Percentiles rank a stretch among this genome's conserved stretches.
Conservation (phyloP, 1,139 yeast genomes). For the Zygoascus meyerae region DNA sequence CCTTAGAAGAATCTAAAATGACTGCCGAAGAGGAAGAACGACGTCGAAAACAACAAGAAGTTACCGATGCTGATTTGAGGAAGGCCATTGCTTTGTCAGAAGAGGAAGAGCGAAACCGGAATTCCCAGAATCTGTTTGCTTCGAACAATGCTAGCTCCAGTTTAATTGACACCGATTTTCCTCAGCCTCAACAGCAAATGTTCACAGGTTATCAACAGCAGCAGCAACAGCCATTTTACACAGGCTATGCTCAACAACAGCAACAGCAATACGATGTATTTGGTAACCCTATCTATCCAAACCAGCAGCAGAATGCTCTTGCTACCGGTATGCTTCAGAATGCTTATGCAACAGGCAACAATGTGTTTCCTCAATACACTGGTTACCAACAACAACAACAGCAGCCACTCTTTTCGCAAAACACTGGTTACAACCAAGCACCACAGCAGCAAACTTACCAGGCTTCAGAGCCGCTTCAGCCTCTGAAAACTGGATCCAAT, state of each 20-base stretch:
- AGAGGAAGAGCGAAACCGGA: slow-evolving; percentile 66
- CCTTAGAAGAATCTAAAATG: slow-evolving; percentile 71
- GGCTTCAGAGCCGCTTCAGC: slow-evolving; percentile 42
- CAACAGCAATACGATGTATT: slow-evolving; percentile 47
- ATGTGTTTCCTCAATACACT: slow-evolving; percentile 21
- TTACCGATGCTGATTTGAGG: slow-evolving; percentile 64
- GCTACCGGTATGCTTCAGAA: slow-evolving; percentile 48
- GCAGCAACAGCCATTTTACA: slow-evolving; percentile 7
- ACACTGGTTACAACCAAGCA: slow-evolving; percentile 17
- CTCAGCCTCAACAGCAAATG: slow-evolving; percentile 10
- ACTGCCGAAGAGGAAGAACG: slow-evolving; percentile 86
- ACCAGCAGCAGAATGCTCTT: slow-evolving; percentile 36
- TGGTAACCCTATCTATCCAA: slow-evolving; percentile 61
- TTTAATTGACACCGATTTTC: slow-evolving; percentile 23
- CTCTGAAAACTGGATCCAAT: slow-evolving; percentile 75
- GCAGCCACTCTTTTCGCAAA: slow-evolving; percentile 37
- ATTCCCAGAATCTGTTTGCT: slow-evolving; percentile 16
- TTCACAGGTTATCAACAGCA: slow-evolving; percentile 14
- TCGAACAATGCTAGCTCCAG: slow-evolving; percentile 22
- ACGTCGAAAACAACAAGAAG: slow-evolving; percentile 42
- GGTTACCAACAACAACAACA: slow-evolving; percentile 31
- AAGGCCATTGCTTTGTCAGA: slow-evolving; percentile 77
- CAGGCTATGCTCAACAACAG: slow-evolving; percentile 8
- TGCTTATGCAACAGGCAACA: slow-evolving; percentile 34
- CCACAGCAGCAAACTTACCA: slow-evolving; percentile 39